Conservation (phyloP, 768 basidiomycete species). For the Kwoniella botswanensis region DNA sequence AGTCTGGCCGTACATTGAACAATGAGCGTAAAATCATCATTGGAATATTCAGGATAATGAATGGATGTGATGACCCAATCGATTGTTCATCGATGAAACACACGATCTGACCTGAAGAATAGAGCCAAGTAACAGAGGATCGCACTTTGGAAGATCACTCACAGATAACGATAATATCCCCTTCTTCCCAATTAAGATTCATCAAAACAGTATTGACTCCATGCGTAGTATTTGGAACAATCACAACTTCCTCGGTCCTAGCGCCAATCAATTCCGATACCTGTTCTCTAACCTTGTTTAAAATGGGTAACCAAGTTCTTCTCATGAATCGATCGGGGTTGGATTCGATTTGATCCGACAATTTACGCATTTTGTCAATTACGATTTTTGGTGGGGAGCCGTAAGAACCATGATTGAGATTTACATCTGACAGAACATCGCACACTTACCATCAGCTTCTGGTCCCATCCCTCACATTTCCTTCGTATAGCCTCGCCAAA, state of each 20-base stretch:
- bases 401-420: constrained; percentile 59
- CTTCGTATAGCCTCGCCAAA: too few relatives aligned
- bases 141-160: constrained; percentile 4
- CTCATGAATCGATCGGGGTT: constrained; percentile 58
- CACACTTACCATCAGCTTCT: too few relatives aligned
- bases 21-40: background rate
- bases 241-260: constrained; percentile 53
- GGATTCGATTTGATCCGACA: constrained; percentile 52
- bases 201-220: constrained; percentile 71
- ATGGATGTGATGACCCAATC: background rate
- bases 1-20: constrained; percentile 57
- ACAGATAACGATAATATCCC: constrained; percentile 72
- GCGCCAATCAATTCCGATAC: constrained; percentile 56
- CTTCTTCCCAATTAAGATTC: constrained; percentile 71
- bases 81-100: background rate
- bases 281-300: constrained; percentile 46
- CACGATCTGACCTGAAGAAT: too few relatives aligned
- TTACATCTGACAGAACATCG: constrained; percentile 44
- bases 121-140: background rate
- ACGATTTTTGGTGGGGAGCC: constrained; percentile 57
- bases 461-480: too few relatives aligned
- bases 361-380: constrained; percentile 42
- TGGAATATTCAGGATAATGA: too few relatives aligned
- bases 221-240: constrained; percentile 66
- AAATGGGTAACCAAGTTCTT: constrained; percentile 43